phyloP scores from a whole-genome alignment of 2,329 filamentous ascomycete species.

The Exophiala sp. region DNA sequence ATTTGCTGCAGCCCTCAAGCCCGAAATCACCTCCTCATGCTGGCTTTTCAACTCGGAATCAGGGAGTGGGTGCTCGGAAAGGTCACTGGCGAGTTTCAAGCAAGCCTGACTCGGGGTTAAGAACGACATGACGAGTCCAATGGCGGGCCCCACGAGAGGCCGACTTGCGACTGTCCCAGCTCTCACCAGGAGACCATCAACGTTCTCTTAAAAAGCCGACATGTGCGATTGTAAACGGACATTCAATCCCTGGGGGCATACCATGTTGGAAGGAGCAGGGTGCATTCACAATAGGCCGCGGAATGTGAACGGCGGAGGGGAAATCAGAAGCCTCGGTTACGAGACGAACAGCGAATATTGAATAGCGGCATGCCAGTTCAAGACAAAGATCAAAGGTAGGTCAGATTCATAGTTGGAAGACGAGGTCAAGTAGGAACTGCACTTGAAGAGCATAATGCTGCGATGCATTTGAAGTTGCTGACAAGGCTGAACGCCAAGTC shows the following conservation, averaged over 20 bases:
- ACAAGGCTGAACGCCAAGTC: slow-evolving; percentile 11
- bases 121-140: slow-evolving; percentile 1
- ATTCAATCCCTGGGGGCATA: too few species aligned
- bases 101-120: neutral
- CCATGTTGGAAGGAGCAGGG: too few species aligned
- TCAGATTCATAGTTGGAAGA: too few species aligned
- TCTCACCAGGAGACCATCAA: neutral
- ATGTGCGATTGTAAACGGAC: too few species aligned
- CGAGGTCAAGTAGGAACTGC: neutral
- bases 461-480: neutral
- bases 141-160: neutral
- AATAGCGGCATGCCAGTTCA: too few species aligned
- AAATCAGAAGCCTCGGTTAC: too few species aligned
- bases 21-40: neutral
- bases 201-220: neutral
- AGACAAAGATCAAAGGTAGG: neutral
- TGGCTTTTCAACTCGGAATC: neutral
- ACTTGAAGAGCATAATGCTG: neutral
- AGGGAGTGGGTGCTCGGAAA: slow-evolving; percentile 3
- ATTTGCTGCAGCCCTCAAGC: neutral
- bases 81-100: slow-evolving; percentile 1
- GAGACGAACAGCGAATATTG: too few species aligned
- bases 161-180: too few species aligned
- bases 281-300: too few species aligned
- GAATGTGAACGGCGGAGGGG: too few species aligned